These are phyloP conservation scores for Diplocarpon mali DNA, from an alignment of 2,329 filamentous ascomycete species.

Conservation along the genomic window DNA sequence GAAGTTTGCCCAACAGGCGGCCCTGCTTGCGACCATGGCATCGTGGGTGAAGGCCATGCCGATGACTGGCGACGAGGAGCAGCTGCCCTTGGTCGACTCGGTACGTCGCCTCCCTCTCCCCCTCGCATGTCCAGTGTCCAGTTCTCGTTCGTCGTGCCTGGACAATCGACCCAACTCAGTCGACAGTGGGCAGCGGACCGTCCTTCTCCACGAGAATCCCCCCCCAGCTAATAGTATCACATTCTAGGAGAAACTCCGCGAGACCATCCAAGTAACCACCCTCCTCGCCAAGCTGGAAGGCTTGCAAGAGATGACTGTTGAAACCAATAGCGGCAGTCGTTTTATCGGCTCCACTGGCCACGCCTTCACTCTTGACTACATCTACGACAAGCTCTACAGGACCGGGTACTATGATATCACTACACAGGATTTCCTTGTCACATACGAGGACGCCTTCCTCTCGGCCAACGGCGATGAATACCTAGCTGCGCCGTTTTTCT, in stretches of 20 bases:
- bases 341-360: conserved; percentile 14
- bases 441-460: conserved; percentile 2
- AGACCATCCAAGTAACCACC: conserved; percentile 7
- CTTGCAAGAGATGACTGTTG: conserved; percentile 13
- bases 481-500: conserved; percentile 8
- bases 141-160: too few species aligned
- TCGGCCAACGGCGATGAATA: conserved; percentile 7
- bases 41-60: not conserved
- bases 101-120: conserved; percentile 2
- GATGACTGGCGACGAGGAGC: not conserved
- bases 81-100: conserved; percentile 13
- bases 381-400: conserved; percentile 20
- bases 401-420: conserved; percentile 16
- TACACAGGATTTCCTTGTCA: conserved; percentile 10
- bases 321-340: conserved; percentile 9
- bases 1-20: too few species aligned
- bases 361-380: conserved; percentile 37
- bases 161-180: too few species aligned
- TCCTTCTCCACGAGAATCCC: too few species aligned
- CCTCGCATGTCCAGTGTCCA: too few species aligned
- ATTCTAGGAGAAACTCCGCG: conserved; percentile 12
- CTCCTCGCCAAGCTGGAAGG: conserved; percentile 10
- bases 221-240: too few species aligned
- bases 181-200: too few species aligned
- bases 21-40: conserved; percentile 1